A percentile compares a stretch with the other conserved stretches of the same genome.
Evolutionary conservation across 1,284 basidiomycete species (phyloP).

Genomic region (Sporisorium exsertum): DNA sequence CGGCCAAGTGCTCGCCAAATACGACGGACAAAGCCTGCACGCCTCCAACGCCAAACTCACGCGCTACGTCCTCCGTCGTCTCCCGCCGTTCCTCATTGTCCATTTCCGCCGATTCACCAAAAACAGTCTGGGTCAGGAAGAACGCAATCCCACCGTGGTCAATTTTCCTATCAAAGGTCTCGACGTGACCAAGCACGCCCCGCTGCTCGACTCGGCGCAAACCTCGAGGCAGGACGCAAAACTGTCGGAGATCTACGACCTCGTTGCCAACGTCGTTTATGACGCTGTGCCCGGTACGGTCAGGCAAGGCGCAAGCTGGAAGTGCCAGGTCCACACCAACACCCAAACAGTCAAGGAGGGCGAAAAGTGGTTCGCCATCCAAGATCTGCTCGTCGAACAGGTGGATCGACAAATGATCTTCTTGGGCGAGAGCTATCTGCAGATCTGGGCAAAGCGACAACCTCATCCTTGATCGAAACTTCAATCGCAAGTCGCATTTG

Average conservation of each 20-base stretch:
- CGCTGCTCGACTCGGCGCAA: conserved; percentile 68
- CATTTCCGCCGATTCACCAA: conserved; percentile 99
- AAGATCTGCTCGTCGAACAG: conserved; percentile 95
- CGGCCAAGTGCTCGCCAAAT: conserved; percentile 91
- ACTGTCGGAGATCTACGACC: conserved; percentile 83
- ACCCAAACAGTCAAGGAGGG: neutral
- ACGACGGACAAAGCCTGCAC: conserved; percentile 77
- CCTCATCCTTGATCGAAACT: neutral
- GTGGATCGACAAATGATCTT: conserved; percentile 97
- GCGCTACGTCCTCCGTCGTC: conserved; percentile 85
- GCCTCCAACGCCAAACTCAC: conserved; percentile 68
- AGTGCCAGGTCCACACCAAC: conserved; percentile 81
- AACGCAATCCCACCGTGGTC: conserved; percentile 98
- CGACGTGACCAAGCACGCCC: conserved; percentile 30
- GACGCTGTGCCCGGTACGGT: conserved; percentile 94
- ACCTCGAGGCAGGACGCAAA: conserved; percentile 48
- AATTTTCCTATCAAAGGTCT: conserved; percentile 94
- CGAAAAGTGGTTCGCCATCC: conserved; percentile 96
- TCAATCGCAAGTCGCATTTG: neutral
- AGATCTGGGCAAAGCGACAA: conserved; percentile 45
- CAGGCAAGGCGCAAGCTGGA: conserved; percentile 87
- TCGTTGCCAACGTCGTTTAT: conserved; percentile 93
- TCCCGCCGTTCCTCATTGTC: conserved; percentile 92
- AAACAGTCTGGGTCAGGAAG: conserved; percentile 90
- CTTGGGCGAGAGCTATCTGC: conserved; percentile 92